Base-by-base conservation (phyloP, 75 land plant species). In the Pinus taeda region DNA sequence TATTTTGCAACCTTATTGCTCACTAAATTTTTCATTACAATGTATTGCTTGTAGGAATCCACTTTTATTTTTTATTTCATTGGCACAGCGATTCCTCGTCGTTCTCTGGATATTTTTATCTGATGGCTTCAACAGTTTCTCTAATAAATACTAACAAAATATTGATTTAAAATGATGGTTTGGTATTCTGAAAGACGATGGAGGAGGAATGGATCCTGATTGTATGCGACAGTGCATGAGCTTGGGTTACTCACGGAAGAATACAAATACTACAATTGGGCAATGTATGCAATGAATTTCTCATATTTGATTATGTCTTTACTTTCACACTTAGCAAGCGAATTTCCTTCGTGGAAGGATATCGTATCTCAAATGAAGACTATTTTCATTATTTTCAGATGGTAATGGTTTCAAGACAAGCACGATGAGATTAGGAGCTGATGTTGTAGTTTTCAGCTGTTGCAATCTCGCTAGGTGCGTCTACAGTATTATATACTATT, bases 341-440 rank as follows among this genome's bases (percentile, higher is more conserved):
- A 1, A 17, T 6, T 37, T 67, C 6, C 9, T 37, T n/a, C 42
- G n/a, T 42, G 4, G 33, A n/a, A n/a, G 65, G 3, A 69, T 42
- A 6, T n/a, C 22, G 9, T 67, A 6, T 33, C 33, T 33, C 8
- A 8, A 20, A 69, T 6, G 49, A 45, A 20, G 53, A 69, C 22
- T 15, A 1, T 15, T 36, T 49, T 73, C 20, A 45, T 59, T 21
- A 45, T 60, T 63, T 56, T 71, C 78, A 92, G 95, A 90, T 88
- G 95, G 95, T 74, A 94, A 94, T 83, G 97, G 97, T 53, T 92
- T 94, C 79, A 94, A 94, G 82, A 94, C 94, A 15, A 94, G 94
- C 72, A 89, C 95, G 60, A 94, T 94, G 97, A 77, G 97, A 66
- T 83, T 94, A 49, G 97, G 95, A 75, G 97, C 95, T 59, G 93